These are phyloP conservation scores for Rhizomucor miehei DNA, from an alignment of 371 early-diverging fungal species.

Conservation along the genomic window DNA sequence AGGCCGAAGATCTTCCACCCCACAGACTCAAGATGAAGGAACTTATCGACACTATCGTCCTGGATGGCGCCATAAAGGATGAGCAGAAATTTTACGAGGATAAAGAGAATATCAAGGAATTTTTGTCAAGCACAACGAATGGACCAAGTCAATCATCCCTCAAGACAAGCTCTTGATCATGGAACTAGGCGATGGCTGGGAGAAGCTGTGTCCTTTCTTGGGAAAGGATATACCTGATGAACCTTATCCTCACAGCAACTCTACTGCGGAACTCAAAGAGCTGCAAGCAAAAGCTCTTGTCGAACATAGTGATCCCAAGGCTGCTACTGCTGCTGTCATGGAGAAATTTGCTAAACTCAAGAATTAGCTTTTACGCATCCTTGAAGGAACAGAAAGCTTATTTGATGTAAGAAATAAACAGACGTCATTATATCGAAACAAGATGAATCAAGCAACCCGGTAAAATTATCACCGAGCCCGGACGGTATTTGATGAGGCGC, in stretches of 20 bases:
- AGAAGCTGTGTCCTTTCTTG: constrained; percentile 14
- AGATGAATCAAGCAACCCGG: too few species aligned
- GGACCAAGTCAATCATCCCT: constrained; percentile 24
- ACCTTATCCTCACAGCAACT: constrained; percentile 13
- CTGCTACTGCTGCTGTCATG: too few species aligned
- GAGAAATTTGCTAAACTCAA: too few species aligned
- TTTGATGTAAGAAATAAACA: too few species aligned
- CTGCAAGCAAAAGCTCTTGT: too few species aligned
- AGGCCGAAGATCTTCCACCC: neutral
- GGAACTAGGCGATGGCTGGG: constrained; percentile 26
- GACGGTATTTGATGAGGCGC: too few species aligned
- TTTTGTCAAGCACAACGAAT: constrained; percentile 24
- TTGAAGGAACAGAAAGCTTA: too few species aligned
- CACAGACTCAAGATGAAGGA: neutral
- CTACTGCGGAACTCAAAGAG: neutral
- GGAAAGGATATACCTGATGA: constrained; percentile 13
- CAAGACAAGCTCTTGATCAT: constrained; percentile 20
- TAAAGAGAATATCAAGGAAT: constrained; percentile 12
- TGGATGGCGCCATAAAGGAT: constrained; percentile 18
- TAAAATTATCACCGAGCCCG: too few species aligned
- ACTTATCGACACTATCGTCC: constrained; percentile 6
- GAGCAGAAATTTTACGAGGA: constrained; percentile 13
- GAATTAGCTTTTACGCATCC: too few species aligned
- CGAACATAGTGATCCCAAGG: too few species aligned
- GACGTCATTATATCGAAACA: too few species aligned